A percentile compares a stretch with the other conserved stretches of the same genome.
Evolutionary conservation across 257 asterid genomes (phyloP).

Genomic region (Linderniella brevidens): DNA sequence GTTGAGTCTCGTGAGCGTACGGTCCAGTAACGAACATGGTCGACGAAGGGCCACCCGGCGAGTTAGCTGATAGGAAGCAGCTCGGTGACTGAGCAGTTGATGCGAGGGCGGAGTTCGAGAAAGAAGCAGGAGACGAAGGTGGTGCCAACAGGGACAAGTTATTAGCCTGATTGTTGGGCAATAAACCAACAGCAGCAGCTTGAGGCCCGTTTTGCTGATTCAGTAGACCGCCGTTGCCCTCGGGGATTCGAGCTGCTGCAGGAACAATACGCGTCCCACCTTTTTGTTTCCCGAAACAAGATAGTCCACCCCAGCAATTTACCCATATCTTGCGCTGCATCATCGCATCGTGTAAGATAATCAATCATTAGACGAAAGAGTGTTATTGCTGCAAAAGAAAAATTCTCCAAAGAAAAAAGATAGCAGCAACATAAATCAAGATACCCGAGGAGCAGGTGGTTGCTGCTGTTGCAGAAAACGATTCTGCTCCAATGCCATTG

Average conservation of each 20-base stretch:
- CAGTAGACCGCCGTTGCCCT: constrained; percentile 31
- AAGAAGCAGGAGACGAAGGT: constrained; percentile 70
- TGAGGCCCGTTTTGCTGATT: constrained; percentile 61
- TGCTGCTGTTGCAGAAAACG: constrained; percentile 41
- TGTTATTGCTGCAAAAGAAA: constrained; percentile 11
- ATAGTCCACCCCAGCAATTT: constrained; percentile 73
- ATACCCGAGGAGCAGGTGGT: constrained; percentile 40
- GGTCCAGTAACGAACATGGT: constrained; percentile 53
- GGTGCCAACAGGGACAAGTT: constrained; percentile 46
- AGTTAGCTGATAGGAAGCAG: constrained; percentile 31
- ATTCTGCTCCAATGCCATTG: constrained; percentile 40
- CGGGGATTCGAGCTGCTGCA: constrained; percentile 62
- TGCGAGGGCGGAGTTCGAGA: constrained; percentile 34
- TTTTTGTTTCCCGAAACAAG: constrained; percentile 73
- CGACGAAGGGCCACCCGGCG: constrained; percentile 36
- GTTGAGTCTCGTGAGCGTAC: constrained; percentile 54
- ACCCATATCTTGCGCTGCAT: constrained; percentile 84
- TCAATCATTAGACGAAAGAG: neutral
- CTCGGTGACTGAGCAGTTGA: constrained; percentile 49
- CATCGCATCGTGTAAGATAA: constrained; percentile 14
- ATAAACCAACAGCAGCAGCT: constrained; percentile 29
- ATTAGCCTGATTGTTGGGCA: constrained; percentile 34
- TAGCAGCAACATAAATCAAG: constrained; percentile 9
- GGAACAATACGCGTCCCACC: constrained; percentile 93
- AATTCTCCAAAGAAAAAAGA: neutral